These are phyloP conservation scores for Phytophthora ohioensis DNA, from an alignment of 352 stramenopile species.

Conservation along the genomic window DNA sequence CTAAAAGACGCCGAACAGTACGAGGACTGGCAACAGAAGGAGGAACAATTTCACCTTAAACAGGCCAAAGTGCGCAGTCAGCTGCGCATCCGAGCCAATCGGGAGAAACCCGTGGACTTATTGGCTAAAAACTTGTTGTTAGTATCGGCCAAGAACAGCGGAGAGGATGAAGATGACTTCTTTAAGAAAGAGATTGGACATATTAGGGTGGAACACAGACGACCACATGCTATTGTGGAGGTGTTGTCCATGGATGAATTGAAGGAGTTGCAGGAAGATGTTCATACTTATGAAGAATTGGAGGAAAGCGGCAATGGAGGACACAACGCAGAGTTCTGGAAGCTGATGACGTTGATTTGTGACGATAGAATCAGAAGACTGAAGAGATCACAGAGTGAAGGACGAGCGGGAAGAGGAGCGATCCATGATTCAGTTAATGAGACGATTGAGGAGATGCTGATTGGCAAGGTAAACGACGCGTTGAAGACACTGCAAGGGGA, in stretches of 20 bases:
- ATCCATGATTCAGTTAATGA: constrained; percentile 88
- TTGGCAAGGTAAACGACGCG: constrained; percentile 70
- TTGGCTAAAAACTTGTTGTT: constrained; percentile 99
- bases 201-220: constrained; percentile 85
- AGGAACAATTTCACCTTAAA: constrained; percentile 97
- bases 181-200: constrained; percentile 49
- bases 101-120: constrained; percentile 97
- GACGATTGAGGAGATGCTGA: constrained; percentile 92
- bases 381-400: constrained; percentile 67
- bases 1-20: constrained; percentile 97
- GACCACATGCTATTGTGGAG: constrained; percentile 75
- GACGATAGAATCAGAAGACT: constrained; percentile 76
- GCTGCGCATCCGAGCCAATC: constrained; percentile 85
- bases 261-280: constrained; percentile 86
- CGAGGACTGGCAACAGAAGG: constrained; percentile 98
- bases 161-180: constrained; percentile 47
- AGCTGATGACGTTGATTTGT: constrained; percentile 81
- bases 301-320: constrained; percentile 65
- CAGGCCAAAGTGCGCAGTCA: constrained; percentile 94
- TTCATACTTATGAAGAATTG: constrained; percentile 92
- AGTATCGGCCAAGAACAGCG: constrained; percentile 77
- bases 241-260: constrained; percentile 86
- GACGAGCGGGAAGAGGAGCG: constrained; percentile 75
- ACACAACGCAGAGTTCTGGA: constrained; percentile 89
- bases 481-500: constrained; percentile 66